A percentile compares a stretch with the other conserved stretches of the same genome.
phyloP scores from a whole-genome alignment of 2,329 filamentous ascomycete species.

The Pseudocercospora ulei region DNA sequence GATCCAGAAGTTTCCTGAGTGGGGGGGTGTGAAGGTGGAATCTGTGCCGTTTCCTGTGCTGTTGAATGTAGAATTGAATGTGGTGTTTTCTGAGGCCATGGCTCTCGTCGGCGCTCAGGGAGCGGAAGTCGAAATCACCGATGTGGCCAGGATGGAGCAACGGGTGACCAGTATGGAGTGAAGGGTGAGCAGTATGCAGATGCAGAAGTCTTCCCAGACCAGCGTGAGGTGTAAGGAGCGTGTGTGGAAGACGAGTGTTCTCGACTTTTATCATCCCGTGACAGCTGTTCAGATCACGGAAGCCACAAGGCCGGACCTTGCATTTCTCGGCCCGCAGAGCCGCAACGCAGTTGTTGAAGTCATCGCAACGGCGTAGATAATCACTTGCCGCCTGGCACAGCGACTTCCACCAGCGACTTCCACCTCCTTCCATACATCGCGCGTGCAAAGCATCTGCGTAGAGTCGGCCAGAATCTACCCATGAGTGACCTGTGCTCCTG shows the following conservation, averaged over 20 bases:
- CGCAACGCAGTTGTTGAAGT: neutral
- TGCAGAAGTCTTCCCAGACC: neutral
- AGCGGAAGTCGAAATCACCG: neutral
- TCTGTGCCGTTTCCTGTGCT: conserved; percentile 21
- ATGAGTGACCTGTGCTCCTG: no score
- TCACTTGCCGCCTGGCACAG: conserved; percentile 9
- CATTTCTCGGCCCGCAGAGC: neutral
- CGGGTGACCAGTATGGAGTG: no score
- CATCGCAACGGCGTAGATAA: conserved; percentile 2
- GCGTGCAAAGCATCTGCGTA: conserved; percentile 7
- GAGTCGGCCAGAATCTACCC: no score
- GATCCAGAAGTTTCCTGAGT: conserved; percentile 50
- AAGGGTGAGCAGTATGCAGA: no score
- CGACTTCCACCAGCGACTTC: conserved; percentile 4
- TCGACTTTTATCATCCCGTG: no score
- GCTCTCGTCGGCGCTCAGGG: conserved; percentile 18
- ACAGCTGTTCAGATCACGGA: conserved; percentile 9
- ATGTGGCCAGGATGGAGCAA: conserved; percentile 1
- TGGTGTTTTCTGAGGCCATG: conserved; percentile 25
- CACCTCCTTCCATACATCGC: conserved; percentile 4
- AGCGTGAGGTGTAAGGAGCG: conserved; percentile 7
- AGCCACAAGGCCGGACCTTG: conserved; percentile 5
- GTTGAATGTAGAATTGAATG: conserved; percentile 27
- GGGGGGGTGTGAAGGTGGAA: conserved; percentile 20
- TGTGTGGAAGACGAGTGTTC: conserved; percentile 7